Base-by-base conservation (phyloP, 495 filamentous ascomycete species). In the Hypoxylon trugodes region DNA sequence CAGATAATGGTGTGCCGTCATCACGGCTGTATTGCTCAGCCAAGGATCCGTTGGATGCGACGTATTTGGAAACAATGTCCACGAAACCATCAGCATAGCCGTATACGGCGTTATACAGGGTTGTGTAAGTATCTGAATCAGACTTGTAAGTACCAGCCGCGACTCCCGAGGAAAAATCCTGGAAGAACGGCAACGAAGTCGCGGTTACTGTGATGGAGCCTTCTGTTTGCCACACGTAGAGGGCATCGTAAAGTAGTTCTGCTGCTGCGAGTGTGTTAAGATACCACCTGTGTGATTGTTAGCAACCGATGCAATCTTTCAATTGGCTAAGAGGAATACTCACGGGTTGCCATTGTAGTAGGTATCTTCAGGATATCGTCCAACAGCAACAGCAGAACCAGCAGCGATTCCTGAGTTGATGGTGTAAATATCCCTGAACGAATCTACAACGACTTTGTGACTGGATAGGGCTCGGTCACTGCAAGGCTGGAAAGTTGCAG, bases 21-120 rank as follows among this genome's bases (percentile, higher is more conserved):
- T 73, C 67, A 53, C 79, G 81, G 68, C 81, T 75, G 60, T 77
- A 89, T 64, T 90, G 87, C 70, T 90, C 88, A 8, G 82, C 71
- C 9, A 90, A 55, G 5, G 81, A 79, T 15, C 88, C 88, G 56
- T 82, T 80, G 16, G 76, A 38, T 24, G 43, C 74, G 24, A 69
- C 81, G 74, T 79, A 85, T 61, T 80, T 62, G 33, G 74, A 71
- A 25, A 83, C 82, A 51, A 88, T 70, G 30, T 78, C 73, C 33
- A 89, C 65, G 65, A 84, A 90, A 42, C 84, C 86, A 66, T 90
- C 88, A 4, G 87, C 87, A 56, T 89, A 89, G n/a, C 73, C 74
- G 54, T 74, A 79, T 9, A 88, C 79, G 10, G 84, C 84, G 18
- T 75, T 74, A 28, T 82, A 73, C 38, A 90, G 77, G 8, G 75